These are phyloP conservation scores for Nemophila menziesii DNA, from an alignment of 257 asterid species.

Conservation along the genomic window DNA sequence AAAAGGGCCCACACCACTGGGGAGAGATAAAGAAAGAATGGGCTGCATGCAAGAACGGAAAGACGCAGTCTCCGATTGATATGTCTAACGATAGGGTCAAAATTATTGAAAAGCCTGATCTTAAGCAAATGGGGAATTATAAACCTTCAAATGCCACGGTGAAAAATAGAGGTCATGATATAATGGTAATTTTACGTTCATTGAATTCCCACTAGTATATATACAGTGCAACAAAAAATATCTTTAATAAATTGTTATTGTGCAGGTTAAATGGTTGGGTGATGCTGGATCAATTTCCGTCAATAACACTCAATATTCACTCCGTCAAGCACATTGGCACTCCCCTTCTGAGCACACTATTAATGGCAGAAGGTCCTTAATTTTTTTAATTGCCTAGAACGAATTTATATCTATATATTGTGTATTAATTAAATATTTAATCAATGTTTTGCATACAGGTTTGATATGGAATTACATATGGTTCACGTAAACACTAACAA, in stretches of 20 bases:
- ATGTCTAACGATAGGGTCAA: slow-evolving; percentile 29
- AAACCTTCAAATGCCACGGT: slow-evolving; percentile 29
- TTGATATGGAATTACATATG: slow-evolving; percentile 57
- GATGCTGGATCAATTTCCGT: slow-evolving; percentile 41
- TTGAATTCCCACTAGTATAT: background rate
- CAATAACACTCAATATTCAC: slow-evolving; percentile 28
- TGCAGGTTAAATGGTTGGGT: slow-evolving; percentile 42
- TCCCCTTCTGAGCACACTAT: slow-evolving; percentile 73
- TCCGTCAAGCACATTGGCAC: slow-evolving; percentile 62
- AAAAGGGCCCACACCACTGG: slow-evolving; percentile 54
- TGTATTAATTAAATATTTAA: no score
- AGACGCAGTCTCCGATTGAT: slow-evolving; percentile 56
- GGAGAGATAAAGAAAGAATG: slow-evolving; percentile 51
- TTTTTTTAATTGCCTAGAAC: no score
- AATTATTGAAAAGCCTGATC: slow-evolving; percentile 15
- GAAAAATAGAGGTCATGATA: slow-evolving; percentile 56
- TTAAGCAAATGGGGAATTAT: slow-evolving; percentile 20
- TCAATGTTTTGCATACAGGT: slow-evolving; percentile 24
- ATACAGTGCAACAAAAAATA: no score
- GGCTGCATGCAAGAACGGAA: slow-evolving; percentile 45
- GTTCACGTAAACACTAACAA: slow-evolving; percentile 29
- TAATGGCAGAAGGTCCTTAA: slow-evolving; percentile 48
- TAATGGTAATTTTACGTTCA: no score
- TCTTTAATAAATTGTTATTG: no score
- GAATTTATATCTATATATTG: no score